A percentile compares a stretch with the other conserved stretches of the same genome.
Evolutionary conservation across 129 eudicot species (phyloP).

Genomic region (Ambrosia trifida): DNA sequence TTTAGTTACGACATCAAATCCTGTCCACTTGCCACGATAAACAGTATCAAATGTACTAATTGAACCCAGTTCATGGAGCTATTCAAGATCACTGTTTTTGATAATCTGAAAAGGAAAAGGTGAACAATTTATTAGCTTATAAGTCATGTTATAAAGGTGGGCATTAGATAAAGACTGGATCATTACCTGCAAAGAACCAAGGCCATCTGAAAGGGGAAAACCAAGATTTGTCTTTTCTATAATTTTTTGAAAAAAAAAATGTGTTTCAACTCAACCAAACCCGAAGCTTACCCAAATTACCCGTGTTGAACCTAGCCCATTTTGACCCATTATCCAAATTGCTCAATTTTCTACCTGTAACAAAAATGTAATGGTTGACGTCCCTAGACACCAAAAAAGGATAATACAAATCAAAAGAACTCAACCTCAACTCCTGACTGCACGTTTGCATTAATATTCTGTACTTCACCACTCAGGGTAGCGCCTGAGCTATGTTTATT

Average conservation of each 20-base stretch:
- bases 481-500: conserved; percentile 34
- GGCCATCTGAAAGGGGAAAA: conserved; percentile 71
- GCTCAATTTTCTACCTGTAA: background rate
- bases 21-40: conserved; percentile 97
- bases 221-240: conserved; percentile 66
- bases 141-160: background rate
- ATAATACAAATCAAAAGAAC: conserved; percentile 35
- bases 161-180: background rate
- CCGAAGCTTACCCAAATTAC: background rate
- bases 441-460: conserved; percentile 35
- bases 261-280: conserved; percentile 28
- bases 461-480: conserved; percentile 40
- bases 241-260: conserved; percentile 17
- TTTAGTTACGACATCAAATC: conserved; percentile 88
- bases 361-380: background rate
- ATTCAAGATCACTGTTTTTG: conserved; percentile 82
- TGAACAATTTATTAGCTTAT: conserved; percentile 13
- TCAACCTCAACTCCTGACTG: conserved; percentile 47
- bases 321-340: conserved; percentile 11
- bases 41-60: conserved; percentile 98
- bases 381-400: conserved; percentile 11
- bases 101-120: conserved; percentile 49
- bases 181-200: conserved; percentile 85
- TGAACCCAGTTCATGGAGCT: conserved; percentile 88
- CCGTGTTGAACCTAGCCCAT: background rate